Conservation (phyloP, 208 protist genomes). For the Leptomonas pyrrhocoris region DNA sequence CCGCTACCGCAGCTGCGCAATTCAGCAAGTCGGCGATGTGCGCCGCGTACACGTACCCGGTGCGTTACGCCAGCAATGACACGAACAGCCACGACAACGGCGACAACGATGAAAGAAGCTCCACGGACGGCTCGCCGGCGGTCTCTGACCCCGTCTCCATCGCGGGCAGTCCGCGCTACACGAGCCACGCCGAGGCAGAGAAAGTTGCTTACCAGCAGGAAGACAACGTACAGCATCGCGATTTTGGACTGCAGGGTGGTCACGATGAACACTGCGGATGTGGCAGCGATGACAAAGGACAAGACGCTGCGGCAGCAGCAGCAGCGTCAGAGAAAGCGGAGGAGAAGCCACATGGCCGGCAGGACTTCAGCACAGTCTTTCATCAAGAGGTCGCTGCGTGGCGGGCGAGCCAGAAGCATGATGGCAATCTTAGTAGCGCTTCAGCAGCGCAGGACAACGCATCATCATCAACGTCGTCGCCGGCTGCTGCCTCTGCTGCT, state of each 20-base stretch:
- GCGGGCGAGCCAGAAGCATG: slow-evolving; percentile 2
- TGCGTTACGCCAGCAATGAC: not conserved
- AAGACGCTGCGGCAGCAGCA: not conserved
- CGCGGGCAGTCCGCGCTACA: slow-evolving; percentile 5
- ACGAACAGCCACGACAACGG: not conserved
- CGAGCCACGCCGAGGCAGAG: slow-evolving; percentile 3
- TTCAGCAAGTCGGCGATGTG: not conserved
- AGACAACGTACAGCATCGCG: slow-evolving; percentile 9
- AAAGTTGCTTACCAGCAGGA: slow-evolving; percentile 8
- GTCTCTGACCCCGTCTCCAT: slow-evolving; percentile 1
- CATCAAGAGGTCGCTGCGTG: slow-evolving; percentile 5
- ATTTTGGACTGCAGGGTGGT: not conserved
- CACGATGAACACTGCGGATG: not conserved
- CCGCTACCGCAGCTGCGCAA: not conserved
- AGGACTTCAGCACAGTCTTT: slow-evolving; percentile 11
- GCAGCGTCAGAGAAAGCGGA: not conserved
- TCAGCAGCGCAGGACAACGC: not conserved
- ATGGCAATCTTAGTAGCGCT: not conserved
- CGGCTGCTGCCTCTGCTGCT: too few relatives aligned
- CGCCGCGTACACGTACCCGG: not conserved
- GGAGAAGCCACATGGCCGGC: not conserved
- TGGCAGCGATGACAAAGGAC: not conserved
- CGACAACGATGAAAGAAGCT: not conserved
- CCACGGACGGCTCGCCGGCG: not conserved
- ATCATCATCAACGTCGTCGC: not conserved